A percentile compares a stretch with the other conserved stretches of the same genome.
Conservation (phyloP, 2,329 filamentous ascomycete species). For the Akanthomyces muscarius region DNA sequence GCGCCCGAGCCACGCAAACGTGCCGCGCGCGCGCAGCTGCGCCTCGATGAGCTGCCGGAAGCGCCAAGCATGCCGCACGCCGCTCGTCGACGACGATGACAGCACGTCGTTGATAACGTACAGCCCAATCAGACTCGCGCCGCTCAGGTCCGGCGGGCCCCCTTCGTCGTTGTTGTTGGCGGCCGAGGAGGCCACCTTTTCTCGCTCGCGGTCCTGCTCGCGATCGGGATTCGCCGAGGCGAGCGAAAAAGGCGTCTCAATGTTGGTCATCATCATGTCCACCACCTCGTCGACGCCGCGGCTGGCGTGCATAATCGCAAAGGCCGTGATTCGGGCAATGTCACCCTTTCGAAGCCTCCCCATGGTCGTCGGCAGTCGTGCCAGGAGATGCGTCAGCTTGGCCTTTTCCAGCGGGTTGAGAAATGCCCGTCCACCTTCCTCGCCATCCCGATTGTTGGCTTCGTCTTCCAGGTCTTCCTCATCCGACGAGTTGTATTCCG, state of each 20-base stretch:
- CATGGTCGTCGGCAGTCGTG: constrained; percentile 72
- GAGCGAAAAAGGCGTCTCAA: constrained; percentile 70
- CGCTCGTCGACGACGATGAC: constrained; percentile 70
- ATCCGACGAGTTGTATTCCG: constrained; percentile 82
- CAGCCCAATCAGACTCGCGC: constrained; percentile 72
- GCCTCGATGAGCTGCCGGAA: constrained; percentile 77
- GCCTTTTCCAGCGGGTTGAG: constrained; percentile 80
- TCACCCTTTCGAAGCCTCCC: constrained; percentile 77
- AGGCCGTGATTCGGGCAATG: constrained; percentile 78
- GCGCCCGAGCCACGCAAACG: constrained; percentile 71
- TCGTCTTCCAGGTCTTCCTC: constrained; percentile 70
- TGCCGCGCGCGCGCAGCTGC: constrained; percentile 61
- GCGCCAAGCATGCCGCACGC: constrained; percentile 79
- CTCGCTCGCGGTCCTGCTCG: constrained; percentile 35
- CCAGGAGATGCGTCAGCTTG: constrained; percentile 78
- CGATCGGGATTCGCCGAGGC: constrained; percentile 64
- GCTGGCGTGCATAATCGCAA: constrained; percentile 83
- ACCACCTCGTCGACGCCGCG: constrained; percentile 86
- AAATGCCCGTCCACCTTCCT: constrained; percentile 56
- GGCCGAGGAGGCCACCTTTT: constrained; percentile 34
- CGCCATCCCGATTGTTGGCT: constrained; percentile 38
- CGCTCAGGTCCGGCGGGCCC: constrained; percentile 56
- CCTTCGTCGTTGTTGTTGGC: constrained; percentile 44
- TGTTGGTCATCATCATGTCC: constrained; percentile 79
- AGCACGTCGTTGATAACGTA: constrained; percentile 77